A percentile compares a stretch with the other conserved stretches of the same genome.
Conservation (phyloP, 805 yeast genomes). For the Ogataea nonfermentans region DNA sequence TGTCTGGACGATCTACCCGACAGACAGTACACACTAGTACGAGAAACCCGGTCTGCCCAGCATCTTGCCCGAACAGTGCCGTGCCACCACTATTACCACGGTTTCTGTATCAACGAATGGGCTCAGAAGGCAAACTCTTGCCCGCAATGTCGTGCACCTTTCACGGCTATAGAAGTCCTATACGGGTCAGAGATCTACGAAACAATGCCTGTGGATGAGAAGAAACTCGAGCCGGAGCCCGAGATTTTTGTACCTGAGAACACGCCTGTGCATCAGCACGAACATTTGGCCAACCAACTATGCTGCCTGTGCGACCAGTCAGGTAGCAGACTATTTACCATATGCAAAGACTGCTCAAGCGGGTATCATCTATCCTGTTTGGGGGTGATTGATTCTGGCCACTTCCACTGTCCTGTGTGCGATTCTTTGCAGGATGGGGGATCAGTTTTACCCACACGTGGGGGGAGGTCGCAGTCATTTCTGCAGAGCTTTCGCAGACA, state of each 20-base stretch:
- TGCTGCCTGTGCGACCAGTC: constrained; percentile 36
- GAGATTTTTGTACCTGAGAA: background rate
- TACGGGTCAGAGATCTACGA: constrained; percentile 18
- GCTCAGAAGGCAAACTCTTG: constrained; percentile 36
- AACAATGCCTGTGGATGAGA: constrained; percentile 22
- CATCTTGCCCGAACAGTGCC: constrained; percentile 31
- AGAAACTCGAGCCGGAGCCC: constrained; percentile 22
- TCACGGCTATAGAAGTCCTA: constrained; percentile 24
- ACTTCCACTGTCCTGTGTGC: constrained; percentile 37
- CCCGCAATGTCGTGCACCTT: constrained; percentile 34
- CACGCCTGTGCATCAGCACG: constrained; percentile 18
- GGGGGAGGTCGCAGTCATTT: constrained; percentile 11
- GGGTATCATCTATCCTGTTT: constrained; percentile 34
- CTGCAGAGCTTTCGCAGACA: constrained; percentile 25
- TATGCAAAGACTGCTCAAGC: constrained; percentile 34
- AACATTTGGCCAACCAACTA: constrained; percentile 24
- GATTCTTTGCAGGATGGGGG: constrained; percentile 31
- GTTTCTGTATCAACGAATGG: constrained; percentile 37
- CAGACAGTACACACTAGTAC: constrained; percentile 7
- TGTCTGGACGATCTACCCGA: constrained; percentile 32
- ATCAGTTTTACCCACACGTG: constrained; percentile 17
- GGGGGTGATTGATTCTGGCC: constrained; percentile 25
- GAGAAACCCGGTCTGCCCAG: constrained; percentile 27
- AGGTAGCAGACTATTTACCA: constrained; percentile 24
- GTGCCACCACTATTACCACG: constrained; percentile 36